A percentile compares a stretch with the other conserved stretches of the same genome.
Evolutionary conservation across 371 early-diverging fungal genomes (phyloP).

Genomic region (Mortierella sp.): DNA sequence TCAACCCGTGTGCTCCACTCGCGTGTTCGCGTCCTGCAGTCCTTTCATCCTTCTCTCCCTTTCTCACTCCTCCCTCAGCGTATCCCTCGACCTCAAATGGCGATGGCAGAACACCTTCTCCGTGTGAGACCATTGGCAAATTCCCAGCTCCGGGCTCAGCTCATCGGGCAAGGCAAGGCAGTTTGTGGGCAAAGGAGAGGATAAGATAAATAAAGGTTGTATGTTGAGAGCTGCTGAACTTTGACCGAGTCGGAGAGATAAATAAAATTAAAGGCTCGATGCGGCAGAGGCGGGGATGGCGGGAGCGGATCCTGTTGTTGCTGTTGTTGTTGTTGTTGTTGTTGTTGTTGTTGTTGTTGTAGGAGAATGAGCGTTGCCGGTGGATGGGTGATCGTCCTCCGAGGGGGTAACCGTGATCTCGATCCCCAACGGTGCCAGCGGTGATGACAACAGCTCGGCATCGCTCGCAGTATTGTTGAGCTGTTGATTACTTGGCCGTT

Average conservation of each 20-base stretch:
- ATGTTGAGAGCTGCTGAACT: neutral
- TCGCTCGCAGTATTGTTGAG: neutral
- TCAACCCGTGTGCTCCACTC: neutral
- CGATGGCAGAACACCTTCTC: neutral
- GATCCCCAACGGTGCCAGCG: constrained; percentile 15
- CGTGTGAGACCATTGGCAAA: neutral
- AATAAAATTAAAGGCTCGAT: neutral
- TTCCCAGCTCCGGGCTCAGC: neutral
- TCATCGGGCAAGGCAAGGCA: neutral
- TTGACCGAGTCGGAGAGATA: neutral
- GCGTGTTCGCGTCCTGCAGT: neutral
- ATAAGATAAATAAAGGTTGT: neutral
- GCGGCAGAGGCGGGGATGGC: neutral
- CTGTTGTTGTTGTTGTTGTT: neutral
- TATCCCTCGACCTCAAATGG: neutral
- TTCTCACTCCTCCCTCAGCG: neutral
- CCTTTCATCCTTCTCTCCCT: neutral
- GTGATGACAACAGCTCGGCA: constrained; percentile 7
- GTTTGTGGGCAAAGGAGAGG: too few relatives aligned
- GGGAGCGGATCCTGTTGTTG: neutral
- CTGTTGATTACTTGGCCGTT: neutral
- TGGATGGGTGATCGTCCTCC: constrained; percentile 41
- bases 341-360: neutral
- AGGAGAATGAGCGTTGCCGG: neutral
- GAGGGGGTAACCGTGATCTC: constrained; percentile 30